These are phyloP conservation scores for Castanea mollissima DNA, from an alignment of 306 rosid species.

Conservation along the genomic window DNA sequence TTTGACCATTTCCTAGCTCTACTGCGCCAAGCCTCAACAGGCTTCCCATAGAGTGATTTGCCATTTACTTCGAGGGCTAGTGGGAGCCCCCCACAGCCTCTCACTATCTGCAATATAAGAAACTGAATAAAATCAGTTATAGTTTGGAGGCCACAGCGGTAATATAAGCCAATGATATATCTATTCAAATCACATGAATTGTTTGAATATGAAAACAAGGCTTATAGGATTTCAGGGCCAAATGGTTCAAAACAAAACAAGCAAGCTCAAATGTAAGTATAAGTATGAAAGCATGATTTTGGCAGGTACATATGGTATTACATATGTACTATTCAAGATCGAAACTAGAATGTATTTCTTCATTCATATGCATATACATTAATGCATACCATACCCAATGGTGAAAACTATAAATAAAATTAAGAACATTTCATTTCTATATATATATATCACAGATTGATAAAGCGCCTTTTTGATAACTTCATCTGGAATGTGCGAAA, in stretches of 20 bases:
- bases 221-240: background rate
- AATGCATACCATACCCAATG: background rate
- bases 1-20: constrained; percentile 25
- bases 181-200: background rate
- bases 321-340: no score
- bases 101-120: constrained; percentile 40
- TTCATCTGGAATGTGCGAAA: no score
- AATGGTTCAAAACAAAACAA: background rate
- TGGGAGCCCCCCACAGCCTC: constrained; percentile 45
- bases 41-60: constrained; percentile 30
- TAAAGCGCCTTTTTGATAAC: no score
- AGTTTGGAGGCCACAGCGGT: no score
- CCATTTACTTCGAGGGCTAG: constrained; percentile 46
- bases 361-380: no score
- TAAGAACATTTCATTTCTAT: no score
- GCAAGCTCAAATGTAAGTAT: no score
- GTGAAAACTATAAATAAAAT: no score
- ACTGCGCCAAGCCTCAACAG: constrained; percentile 36
- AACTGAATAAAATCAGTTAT: constrained; percentile 6
- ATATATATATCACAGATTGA: no score
- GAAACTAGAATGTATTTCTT: no score
- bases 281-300: no score
- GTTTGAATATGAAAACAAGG: background rate
- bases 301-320: no score
- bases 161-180: background rate